A percentile compares a stretch with the other conserved stretches of the same genome.
Evolutionary conservation across 2,329 filamentous ascomycete species (phyloP).

Genomic region (Trichoderma koningii): DNA sequence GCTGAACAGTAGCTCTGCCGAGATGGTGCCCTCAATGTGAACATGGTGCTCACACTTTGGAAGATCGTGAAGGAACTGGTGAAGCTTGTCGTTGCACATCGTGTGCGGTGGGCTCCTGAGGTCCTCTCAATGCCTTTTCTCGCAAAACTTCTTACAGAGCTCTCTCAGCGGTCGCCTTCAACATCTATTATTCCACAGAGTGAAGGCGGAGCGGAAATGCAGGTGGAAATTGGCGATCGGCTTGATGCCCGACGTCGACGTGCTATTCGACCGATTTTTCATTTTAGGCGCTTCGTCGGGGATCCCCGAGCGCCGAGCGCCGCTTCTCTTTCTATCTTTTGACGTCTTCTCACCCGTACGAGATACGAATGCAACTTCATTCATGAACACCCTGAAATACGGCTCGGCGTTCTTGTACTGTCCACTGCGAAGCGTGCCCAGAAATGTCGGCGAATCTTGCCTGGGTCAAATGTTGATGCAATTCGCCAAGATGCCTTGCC

Average conservation of each 20-base stretch:
- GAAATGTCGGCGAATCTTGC: too few relatives aligned
- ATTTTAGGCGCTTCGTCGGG: neutral
- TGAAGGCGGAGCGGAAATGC: neutral
- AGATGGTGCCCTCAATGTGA: constrained; percentile 75
- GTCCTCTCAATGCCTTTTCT: neutral
- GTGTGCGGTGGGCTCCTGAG: neutral
- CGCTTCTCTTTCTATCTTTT: neutral
- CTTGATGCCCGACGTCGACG: neutral
- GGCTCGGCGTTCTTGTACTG: too few relatives aligned
- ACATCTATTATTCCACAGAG: neutral
- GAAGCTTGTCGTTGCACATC: constrained; percentile 56
- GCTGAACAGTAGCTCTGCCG: constrained; percentile 68
- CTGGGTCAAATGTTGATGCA: too few relatives aligned
- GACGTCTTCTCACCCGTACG: too few relatives aligned
- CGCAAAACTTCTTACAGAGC: too few relatives aligned
- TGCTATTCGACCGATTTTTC: neutral
- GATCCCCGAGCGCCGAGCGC: constrained; percentile 11
- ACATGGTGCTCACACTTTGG: constrained; percentile 84
- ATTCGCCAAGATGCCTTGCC: too few relatives aligned
- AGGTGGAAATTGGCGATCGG: neutral
- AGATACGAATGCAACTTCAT: too few relatives aligned
- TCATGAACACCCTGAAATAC: too few relatives aligned
- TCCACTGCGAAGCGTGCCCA: too few relatives aligned
- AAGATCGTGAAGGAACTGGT: constrained; percentile 63
- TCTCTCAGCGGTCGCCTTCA: neutral